A percentile compares a stretch with the other conserved stretches of the same genome.
Evolutionary conservation across 768 basidiomycete genomes (phyloP).

Genomic region (Cubamyces lactineus): DNA sequence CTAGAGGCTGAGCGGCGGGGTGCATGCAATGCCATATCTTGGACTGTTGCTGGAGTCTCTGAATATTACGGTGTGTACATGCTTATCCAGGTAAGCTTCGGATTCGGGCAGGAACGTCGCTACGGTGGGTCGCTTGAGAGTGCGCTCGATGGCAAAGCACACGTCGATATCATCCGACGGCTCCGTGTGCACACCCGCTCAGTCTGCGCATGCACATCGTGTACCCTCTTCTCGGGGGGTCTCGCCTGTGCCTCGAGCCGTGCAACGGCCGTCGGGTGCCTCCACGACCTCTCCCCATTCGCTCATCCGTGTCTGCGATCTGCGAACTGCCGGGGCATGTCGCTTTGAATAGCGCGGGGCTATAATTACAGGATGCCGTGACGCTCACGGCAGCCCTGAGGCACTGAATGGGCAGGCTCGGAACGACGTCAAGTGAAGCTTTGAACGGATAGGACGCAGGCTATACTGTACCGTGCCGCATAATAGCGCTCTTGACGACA

Average conservation of each 20-base stretch:
- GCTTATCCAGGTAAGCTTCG: background rate
- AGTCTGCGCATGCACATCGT: background rate
- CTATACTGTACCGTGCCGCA: too few relatives aligned
- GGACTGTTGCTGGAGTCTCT: background rate
- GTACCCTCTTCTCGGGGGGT: conserved; percentile 1
- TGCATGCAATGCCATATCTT: background rate
- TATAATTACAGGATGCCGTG: too few relatives aligned
- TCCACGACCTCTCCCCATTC: conserved; percentile 9
- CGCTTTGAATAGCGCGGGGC: too few relatives aligned
- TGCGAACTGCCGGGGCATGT: too few relatives aligned
- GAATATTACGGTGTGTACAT: background rate
- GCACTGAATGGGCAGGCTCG: too few relatives aligned
- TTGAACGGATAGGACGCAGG: too few relatives aligned
- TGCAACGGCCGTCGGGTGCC: conserved; percentile 4
- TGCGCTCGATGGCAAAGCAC: too few relatives aligned
- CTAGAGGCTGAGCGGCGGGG: too few relatives aligned
- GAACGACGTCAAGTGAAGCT: too few relatives aligned
- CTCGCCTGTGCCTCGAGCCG: conserved; percentile 10
- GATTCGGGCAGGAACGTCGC: background rate
- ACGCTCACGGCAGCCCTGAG: too few relatives aligned
- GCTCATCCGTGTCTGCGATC: background rate
- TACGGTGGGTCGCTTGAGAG: background rate
- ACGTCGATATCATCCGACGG: background rate
- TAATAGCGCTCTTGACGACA: background rate
- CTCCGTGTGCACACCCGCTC: background rate